Base-by-base conservation (phyloP, 345 rosid genomes). In the Durio zibethinus region DNA sequence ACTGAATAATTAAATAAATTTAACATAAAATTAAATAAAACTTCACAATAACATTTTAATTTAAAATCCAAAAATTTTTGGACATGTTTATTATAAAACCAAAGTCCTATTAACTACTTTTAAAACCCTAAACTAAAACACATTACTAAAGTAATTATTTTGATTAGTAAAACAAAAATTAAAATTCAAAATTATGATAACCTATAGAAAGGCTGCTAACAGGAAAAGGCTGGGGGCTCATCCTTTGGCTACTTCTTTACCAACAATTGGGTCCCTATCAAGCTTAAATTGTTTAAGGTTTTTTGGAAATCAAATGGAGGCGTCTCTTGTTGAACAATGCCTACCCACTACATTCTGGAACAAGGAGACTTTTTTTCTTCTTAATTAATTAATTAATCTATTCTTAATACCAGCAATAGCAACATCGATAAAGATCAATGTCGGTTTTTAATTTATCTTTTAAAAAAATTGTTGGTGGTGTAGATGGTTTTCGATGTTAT, bases 241-340 rank as follows among this genome's bases (percentile, higher is more conserved):
- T 14, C 10, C 59, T 25, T 69, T 71, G 74, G 60, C 74, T 50
- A 50, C 29, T 48, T 47, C 25, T 50, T 47, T 12, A 27, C 40
- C 10, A 27, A 50, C 74, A 50, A 8, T 47, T 15, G 45, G 71
- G 74, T 50, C 74, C 68, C 10, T 18, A 20, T 59, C 18, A 31
- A 25, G 1, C 12, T 48, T 14, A 2, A 25, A 1, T 48, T 45
- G 50, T 68, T 68, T n/a, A 23, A 6, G 3, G 12, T 12, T 12
- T 68, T 68, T 29, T 12, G 64, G 79, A 43, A 73, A 72, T 33
- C 71, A 73, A 80, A 54, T 14, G 54, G 40, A 60, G 60, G 21
- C 72, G 25, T 40, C 56, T 54, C 11, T 36, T 43, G 59, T 21
- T 60, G n/a, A n/a, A n/a, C 29, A 45, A 77, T 77, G 83, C 61